Evolutionary conservation across 371 early-diverging fungal genomes (phyloP), one percentile per base, ranked within the genome.

Genomic region (Syncephalastrum sp.): DNA sequence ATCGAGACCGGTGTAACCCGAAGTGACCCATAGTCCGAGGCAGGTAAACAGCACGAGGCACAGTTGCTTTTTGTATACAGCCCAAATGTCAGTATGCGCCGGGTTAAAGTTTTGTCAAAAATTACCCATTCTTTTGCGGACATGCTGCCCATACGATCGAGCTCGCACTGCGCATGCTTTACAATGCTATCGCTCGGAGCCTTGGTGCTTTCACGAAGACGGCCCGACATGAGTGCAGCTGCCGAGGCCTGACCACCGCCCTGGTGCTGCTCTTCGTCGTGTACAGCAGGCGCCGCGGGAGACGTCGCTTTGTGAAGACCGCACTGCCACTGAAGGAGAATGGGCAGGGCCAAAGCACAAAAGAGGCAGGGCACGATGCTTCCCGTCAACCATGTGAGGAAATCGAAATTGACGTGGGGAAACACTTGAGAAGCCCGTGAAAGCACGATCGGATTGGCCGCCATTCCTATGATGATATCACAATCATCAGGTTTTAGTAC

Each of bases 1-100:
- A 56, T 89, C 86, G 4, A 91, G 58, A 14, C 78, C 74, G 25
- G 86, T 86, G 51, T 74, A 75, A 23, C 71, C 54, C 2, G 82
- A 77, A n/a, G 84, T 79, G 21, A 88, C 75, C 93, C 93, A 92
- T 7, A 89, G 53, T 13, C 63, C 51, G 17, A 92, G 79, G 44
- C 89, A 88, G 1, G 50, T 24, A 4, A 79, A 54, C 16, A 90
- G 65, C 5, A 89, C 77, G 6, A 58, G 49, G 38, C 79, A 76
- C 4, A 90, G 73, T 64, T 78, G 78, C 70, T 69, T 33, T 33
- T 33, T 10, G 38, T 33, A 33, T 12, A 33, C 38, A 33, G 8
- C 1, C 8, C 4, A 49, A 65, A 66, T 58, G 12, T 17, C 19
- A 42, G 43, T 33, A 33, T 33, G 38, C 38, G 38, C 8, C 38